Base-by-base conservation (phyloP, 2,329 filamentous ascomycete genomes). In the Coniella lustricola region DNA sequence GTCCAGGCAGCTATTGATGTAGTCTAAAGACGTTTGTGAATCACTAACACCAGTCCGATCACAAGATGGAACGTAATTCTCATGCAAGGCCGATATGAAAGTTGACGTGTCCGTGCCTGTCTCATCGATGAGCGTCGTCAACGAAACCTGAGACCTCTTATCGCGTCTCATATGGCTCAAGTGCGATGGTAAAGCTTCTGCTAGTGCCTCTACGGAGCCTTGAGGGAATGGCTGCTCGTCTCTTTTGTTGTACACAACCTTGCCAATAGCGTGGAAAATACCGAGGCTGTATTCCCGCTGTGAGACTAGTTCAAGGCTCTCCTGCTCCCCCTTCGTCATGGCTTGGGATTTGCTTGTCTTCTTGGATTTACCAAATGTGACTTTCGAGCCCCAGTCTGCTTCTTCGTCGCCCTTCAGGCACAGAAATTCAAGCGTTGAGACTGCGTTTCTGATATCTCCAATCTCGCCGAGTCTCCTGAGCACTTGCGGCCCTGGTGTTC, bases 161-260 rank as follows among this genome's bases (percentile, higher is more conserved):
- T 77, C 79, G 4, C 84, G 73, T 5, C 77, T 73, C 54, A 75
- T 66, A 10, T 78, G 72, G 3, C 73, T 69, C 32, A 87, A 63
- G 62, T 81, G 77, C n/a, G 64, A 57, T 4, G 84, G 84, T 16
- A 88, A 68, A 20, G 65, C 64, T 57, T 85, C 81, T 3, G 69
- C 69, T 16, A 67, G 65, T 3, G 65, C 62, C 29, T 72, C 67
- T 8, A 62, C 61, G 8, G 62, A 38, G 61, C 58, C 38, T 3
- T 64, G 57, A 12, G 73, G 66, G 3, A 65, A 62, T 4, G 67
- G 64, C 39, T 53, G 62, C 22, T 84, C 81, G 18, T 85, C 77
- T 39, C 93, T 79, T 64, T 96, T 98, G 70, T 98, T 98, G 70
- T 97, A 95, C 1, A 97, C 84, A 2, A 98, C 87, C 62, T 93